Conservation (phyloP, 2,329 filamentous ascomycete species). For the Fusarium torreyae region DNA sequence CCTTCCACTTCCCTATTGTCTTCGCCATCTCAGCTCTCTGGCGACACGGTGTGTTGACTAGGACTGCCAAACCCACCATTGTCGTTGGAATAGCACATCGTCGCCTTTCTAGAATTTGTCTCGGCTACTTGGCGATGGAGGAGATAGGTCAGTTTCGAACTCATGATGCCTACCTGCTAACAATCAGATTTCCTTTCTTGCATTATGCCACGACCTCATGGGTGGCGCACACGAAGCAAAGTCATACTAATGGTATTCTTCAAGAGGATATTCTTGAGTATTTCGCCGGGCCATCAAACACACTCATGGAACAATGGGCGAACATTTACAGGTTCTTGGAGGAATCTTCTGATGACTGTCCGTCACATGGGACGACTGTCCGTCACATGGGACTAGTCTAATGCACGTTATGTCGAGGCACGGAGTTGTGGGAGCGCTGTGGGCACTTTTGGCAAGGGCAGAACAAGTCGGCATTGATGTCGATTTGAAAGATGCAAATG, state of each 20-base stretch:
- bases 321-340: too few species aligned
- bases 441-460: not conserved
- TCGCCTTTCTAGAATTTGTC: not conserved
- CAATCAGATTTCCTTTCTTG: slow-evolving; percentile 3
- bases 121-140: not conserved
- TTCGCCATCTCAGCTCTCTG: too few species aligned
- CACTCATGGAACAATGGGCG: not conserved
- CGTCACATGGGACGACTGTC: not conserved
- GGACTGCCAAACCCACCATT: not conserved
- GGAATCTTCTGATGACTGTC: not conserved
- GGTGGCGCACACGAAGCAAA: not conserved
- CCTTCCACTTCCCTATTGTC: too few species aligned
- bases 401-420: not conserved
- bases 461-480: not conserved
- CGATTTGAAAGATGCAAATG: too few species aligned
- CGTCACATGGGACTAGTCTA: not conserved
- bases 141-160: not conserved
- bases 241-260: not conserved
- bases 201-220: not conserved
- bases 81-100: not conserved
- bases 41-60: too few species aligned
- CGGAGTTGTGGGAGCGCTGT: not conserved
- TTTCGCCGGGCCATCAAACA: not conserved
- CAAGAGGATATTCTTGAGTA: not conserved
- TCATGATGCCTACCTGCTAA: too few species aligned